Evolutionary conservation across 192 early-diverging fungal genomes (phyloP).

Genomic region (Linderina pennispora): DNA sequence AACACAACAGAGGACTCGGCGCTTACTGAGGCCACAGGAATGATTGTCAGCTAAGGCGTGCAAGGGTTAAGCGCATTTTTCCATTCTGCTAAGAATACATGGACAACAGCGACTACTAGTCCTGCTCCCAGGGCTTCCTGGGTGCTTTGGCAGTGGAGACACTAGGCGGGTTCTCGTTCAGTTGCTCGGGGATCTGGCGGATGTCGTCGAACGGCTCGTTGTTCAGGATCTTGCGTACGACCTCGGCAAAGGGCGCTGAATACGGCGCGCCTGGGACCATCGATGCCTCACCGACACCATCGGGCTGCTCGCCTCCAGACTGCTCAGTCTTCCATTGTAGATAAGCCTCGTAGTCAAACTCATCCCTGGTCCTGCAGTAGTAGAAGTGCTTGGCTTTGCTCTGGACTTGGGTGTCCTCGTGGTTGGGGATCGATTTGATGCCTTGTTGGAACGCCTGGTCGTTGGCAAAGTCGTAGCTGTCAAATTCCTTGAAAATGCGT

Average conservation of each 20-base stretch:
- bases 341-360: constrained; percentile 13
- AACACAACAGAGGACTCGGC: constrained; percentile 9
- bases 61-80: too few species aligned
- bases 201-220: constrained; percentile 29
- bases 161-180: constrained; percentile 26
- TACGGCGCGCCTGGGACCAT: constrained; percentile 7
- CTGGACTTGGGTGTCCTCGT: neutral
- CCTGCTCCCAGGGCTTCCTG: constrained; percentile 37
- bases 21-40: constrained; percentile 19
- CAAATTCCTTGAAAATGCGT: constrained; percentile 11
- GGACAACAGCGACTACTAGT: too few species aligned
- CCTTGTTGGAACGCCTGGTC: constrained; percentile 29
- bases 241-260: constrained; percentile 29
- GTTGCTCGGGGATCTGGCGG: constrained; percentile 28
- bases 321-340: constrained; percentile 13
- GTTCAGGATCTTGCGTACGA: constrained; percentile 26
- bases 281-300: too few species aligned
- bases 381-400: constrained; percentile 28
- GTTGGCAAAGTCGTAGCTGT: constrained; percentile 30
- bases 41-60: constrained; percentile 17
- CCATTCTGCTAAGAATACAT: too few species aligned
- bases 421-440: constrained; percentile 12
- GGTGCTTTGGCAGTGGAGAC: constrained; percentile 17
- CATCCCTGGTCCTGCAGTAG: constrained; percentile 7
- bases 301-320: too few species aligned